Conservation (phyloP, 2,329 filamentous ascomycete species). For the Colletotrichum sp. region DNA sequence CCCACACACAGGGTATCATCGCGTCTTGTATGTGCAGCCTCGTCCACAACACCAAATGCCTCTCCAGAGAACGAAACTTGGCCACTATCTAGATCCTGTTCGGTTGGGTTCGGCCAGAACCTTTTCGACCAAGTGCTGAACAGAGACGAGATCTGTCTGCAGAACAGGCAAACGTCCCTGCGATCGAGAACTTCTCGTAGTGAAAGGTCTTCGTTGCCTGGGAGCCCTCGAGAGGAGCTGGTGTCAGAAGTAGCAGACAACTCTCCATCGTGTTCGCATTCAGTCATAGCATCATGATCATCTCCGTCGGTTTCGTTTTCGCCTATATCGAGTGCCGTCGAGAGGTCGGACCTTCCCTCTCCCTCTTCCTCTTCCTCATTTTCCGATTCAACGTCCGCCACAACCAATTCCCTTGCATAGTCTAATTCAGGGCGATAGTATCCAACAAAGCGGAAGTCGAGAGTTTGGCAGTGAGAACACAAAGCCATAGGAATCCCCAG, state of each 20-base stretch:
- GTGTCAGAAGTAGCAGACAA: not conserved
- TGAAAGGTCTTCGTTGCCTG: not conserved
- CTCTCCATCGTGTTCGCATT: fast-evolving
- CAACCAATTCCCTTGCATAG: fast-evolving
- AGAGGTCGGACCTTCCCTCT: fast-evolving
- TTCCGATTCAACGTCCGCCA: not conserved
- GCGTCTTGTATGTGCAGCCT: not conserved
- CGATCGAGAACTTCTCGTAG: not conserved
- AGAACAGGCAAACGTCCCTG: not conserved
- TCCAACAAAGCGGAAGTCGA: not conserved
- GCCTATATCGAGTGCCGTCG: not conserved
- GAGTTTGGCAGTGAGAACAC: not conserved
- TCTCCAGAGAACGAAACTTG: not conserved
- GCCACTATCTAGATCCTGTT: not conserved
- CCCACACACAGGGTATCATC: not conserved
- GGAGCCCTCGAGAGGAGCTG: not conserved
- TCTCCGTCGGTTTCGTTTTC: not conserved
- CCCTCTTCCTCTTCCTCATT: not conserved
- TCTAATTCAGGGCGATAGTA: not conserved
- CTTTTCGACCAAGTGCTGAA: not conserved
- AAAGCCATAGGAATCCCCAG: not conserved
- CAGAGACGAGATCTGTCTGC: not conserved
- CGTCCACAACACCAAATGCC: fast-evolving
- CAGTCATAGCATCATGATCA: not conserved
- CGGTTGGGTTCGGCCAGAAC: not conserved